These are phyloP conservation scores for Boletales sp. DNA, from an alignment of 768 basidiomycete genomes.

Conservation along the genomic window DNA sequence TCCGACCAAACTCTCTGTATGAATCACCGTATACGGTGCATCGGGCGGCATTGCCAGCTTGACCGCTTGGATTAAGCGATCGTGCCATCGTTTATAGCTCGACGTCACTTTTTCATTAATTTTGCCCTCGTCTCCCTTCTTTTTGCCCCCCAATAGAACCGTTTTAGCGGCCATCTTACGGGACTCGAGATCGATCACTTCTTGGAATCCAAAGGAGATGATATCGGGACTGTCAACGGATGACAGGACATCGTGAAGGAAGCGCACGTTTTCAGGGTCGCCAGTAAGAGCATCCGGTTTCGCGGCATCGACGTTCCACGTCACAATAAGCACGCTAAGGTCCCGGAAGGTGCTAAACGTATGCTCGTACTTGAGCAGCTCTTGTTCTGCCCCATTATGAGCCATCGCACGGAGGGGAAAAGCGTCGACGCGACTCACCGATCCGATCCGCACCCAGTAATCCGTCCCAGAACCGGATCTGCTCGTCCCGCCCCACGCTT, in stretches of 20 bases:
- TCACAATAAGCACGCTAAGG: conserved; percentile 72
- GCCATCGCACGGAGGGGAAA: background rate
- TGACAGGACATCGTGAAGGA: conserved; percentile 72
- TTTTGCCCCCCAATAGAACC: conserved; percentile 72
- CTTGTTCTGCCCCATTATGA: conserved; percentile 50
- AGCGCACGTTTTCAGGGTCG: conserved; percentile 67
- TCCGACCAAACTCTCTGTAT: conserved; percentile 89
- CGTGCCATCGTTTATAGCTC: conserved; percentile 88
- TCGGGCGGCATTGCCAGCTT: conserved; percentile 70
- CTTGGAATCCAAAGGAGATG: conserved; percentile 93
- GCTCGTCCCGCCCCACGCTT: conserved; percentile 73
- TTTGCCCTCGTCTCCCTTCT: conserved; percentile 50
- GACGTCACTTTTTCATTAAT: conserved; percentile 79
- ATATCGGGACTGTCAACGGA: conserved; percentile 81
- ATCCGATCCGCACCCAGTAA: conserved; percentile 82
- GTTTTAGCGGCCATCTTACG: conserved; percentile 92
- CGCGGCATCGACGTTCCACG: conserved; percentile 92
- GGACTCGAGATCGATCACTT: conserved; percentile 93
- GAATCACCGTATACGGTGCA: conserved; percentile 72
- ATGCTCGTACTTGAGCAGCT: conserved; percentile 69
- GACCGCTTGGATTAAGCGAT: conserved; percentile 70
- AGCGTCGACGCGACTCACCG: conserved; percentile 47
- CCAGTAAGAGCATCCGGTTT: conserved; percentile 71
- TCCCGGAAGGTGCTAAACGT: conserved; percentile 79
- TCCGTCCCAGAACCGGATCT: conserved; percentile 85